A percentile compares a stretch with the other conserved stretches of the same genome.
Evolutionary conservation across 768 basidiomycete species (phyloP).

Genomic region (Mycena haematopus): DNA sequence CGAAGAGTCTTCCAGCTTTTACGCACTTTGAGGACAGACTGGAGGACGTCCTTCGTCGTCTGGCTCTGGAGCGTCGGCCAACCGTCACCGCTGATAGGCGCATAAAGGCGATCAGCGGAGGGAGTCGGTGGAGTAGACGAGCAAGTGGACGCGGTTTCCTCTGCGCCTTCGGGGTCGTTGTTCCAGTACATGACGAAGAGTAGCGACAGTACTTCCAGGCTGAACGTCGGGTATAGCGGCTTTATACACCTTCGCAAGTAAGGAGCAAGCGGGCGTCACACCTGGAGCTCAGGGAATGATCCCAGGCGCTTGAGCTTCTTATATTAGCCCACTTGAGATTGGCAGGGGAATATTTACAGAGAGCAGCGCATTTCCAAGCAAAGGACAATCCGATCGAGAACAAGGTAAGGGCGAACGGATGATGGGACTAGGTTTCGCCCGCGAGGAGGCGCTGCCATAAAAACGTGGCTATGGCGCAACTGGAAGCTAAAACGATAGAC

Average conservation of each 20-base stretch:
- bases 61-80: conserved; percentile 39
- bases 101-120: conserved; percentile 23
- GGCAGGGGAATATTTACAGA: conserved; percentile 8
- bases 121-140: conserved; percentile 27
- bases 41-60: conserved; percentile 63
- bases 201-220: background rate
- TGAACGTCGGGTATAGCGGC: conserved; percentile 4
- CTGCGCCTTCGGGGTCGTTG: conserved; percentile 21
- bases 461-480: conserved; percentile 23
- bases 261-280: background rate
- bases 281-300: conserved; percentile 16
- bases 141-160: conserved; percentile 24
- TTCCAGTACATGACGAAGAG: conserved; percentile 24
- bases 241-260: conserved; percentile 6
- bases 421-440: conserved; percentile 25
- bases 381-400: conserved; percentile 28
- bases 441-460: conserved; percentile 22
- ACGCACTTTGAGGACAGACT: conserved; percentile 69
- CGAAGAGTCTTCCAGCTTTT: conserved; percentile 80
- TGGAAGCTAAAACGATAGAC: conserved; percentile 25
- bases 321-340: conserved; percentile 24
- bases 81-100: conserved; percentile 19
- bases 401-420: conserved; percentile 19
- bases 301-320: conserved; percentile 10
- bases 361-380: conserved; percentile 24